phyloP scores from a whole-genome alignment of 257 asterid genomes.

The Nicotiana knightiana region DNA sequence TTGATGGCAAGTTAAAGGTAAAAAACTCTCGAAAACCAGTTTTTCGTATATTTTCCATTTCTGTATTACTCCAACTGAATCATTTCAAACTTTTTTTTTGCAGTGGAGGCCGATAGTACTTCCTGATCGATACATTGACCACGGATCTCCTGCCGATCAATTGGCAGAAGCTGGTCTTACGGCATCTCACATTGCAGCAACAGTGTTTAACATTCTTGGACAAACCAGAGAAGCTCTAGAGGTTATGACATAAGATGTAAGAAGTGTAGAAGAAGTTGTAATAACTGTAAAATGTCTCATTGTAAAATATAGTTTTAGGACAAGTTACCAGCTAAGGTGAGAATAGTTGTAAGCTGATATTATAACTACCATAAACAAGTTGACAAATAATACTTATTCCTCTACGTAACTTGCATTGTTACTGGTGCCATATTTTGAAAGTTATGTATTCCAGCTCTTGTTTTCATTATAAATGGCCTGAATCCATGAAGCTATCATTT shows the following conservation, averaged over 20 bases:
- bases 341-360: not conserved
- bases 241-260: constrained; percentile 56
- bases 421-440: not conserved
- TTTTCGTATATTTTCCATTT: not conserved
- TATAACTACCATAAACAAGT: not conserved
- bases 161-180: constrained; percentile 66
- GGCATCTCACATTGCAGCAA: constrained; percentile 81
- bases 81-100: constrained; percentile 1
- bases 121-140: constrained; percentile 89
- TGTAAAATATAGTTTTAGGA: constrained; percentile 21
- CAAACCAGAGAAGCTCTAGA: constrained; percentile 80
- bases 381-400: not conserved
- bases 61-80: not conserved
- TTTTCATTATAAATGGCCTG: not conserved
- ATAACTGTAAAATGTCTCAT: not conserved
- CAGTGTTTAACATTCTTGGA: constrained; percentile 77
- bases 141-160: constrained; percentile 81
- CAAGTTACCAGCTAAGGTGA: not conserved
- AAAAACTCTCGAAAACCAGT: not conserved
- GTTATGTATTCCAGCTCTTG: not conserved
- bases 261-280: not conserved
- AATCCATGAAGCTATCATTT: not conserved
- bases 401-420: not conserved
- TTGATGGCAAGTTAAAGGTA: constrained; percentile 86
- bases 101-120: constrained; percentile 99